A percentile compares a stretch with the other conserved stretches of the same genome.
These are phyloP conservation scores for Ophiocytium majus DNA, from an alignment of 352 stramenopile genomes.

Conservation along the genomic window DNA sequence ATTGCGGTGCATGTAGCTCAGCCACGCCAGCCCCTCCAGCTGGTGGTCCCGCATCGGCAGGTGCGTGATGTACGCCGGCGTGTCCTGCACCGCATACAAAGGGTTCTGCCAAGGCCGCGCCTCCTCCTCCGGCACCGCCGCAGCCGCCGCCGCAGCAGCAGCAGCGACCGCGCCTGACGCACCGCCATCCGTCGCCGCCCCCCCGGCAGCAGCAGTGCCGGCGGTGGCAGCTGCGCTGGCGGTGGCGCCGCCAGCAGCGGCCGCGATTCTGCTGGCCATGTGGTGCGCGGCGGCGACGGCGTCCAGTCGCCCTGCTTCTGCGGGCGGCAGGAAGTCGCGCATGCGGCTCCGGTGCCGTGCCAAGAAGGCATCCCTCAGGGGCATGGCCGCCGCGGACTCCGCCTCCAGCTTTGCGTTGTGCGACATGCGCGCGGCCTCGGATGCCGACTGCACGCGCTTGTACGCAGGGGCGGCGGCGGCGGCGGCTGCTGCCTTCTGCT, in stretches of 20 bases:
- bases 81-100: conserved; percentile 15
- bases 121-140: background rate
- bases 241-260: background rate
- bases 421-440: background rate
- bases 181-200: background rate
- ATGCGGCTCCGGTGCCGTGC: background rate
- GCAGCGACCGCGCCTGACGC: background rate
- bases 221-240: background rate
- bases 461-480: no score
- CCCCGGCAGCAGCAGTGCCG: background rate
- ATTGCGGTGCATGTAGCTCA: conserved; percentile 90
- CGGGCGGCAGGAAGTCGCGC: background rate
- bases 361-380: background rate
- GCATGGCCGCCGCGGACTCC: background rate
- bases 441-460: background rate
- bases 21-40: conserved; percentile 89
- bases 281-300: background rate
- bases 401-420: background rate
- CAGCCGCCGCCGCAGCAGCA: no score
- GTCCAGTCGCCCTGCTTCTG: background rate
- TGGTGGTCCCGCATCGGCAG: conserved; percentile 70
- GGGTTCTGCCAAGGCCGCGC: background rate
- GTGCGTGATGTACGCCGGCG: conserved; percentile 19
- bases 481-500: no score
- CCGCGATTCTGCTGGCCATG: background rate